Percentiles rank a stretch among this genome's conserved stretches.
These are phyloP conservation scores for Tagetes patula DNA, from an alignment of 129 eudicot species.

Conservation along the genomic window DNA sequence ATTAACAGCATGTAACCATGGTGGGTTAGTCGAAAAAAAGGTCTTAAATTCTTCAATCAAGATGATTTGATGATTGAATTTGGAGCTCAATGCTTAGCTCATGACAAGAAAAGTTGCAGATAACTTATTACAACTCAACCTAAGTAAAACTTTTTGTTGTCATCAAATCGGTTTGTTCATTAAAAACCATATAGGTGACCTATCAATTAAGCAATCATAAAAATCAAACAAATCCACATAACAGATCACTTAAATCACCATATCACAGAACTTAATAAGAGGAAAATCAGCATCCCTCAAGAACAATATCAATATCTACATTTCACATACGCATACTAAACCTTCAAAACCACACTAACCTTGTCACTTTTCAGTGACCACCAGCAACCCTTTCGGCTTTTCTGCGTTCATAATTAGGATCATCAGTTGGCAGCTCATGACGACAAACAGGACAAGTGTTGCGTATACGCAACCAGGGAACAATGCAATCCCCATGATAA, in stretches of 20 bases:
- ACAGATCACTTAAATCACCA: not conserved
- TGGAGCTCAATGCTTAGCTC: conserved; percentile 52
- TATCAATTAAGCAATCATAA: conserved; percentile 10
- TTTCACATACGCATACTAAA: conserved; percentile 9
- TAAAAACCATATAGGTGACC: not conserved
- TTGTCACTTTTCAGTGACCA: conserved; percentile 19
- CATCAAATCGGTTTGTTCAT: conserved; percentile 49
- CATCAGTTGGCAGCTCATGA: conserved; percentile 65
- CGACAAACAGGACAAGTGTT: conserved; percentile 85
- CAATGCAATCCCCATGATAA: conserved; percentile 66
- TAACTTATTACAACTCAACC: conserved; percentile 40
- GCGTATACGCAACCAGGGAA: conserved; percentile 63
- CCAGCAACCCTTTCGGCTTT: conserved; percentile 39
- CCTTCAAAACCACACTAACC: conserved; percentile 1
- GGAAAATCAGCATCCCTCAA: conserved; percentile 9
- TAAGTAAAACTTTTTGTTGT: conserved; percentile 38
- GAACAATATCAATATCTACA: conserved; percentile 31
- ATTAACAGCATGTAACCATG: conserved; percentile 54
- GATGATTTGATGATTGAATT: too few relatives aligned
- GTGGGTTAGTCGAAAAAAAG: conserved; percentile 48
- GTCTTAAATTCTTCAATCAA: conserved; percentile 36
- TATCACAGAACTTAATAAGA: conserved; percentile 21
- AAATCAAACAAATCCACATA: conserved; percentile 11
- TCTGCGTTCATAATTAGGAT: conserved; percentile 57
- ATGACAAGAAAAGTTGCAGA: conserved; percentile 41